Evolutionary conservation across 2,329 filamentous ascomycete genomes (phyloP).

Genomic region (Dryadomyces quercivorus): DNA sequence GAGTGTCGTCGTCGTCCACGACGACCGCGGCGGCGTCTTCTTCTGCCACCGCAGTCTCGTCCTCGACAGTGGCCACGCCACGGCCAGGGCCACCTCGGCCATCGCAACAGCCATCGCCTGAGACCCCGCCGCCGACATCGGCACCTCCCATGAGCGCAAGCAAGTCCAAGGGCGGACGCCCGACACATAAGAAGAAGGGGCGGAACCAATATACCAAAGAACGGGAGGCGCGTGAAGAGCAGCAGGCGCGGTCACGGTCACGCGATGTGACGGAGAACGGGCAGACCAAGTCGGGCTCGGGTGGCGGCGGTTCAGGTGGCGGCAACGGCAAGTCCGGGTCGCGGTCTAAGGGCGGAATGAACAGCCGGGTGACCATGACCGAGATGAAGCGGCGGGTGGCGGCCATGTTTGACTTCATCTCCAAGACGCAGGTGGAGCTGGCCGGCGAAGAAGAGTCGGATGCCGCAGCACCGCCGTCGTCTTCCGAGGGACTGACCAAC

Average conservation of each 20-base stretch:
- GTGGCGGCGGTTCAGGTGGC: constrained; percentile 14
- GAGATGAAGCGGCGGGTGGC: constrained; percentile 80
- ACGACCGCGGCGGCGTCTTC: background rate
- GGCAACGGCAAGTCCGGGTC: constrained; percentile 34
- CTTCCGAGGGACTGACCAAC: background rate
- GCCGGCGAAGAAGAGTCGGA: constrained; percentile 40
- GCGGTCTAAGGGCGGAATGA: constrained; percentile 41
- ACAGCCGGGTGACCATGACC: constrained; percentile 66
- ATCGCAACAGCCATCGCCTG: constrained; percentile 31
- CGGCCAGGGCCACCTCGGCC: constrained; percentile 22
- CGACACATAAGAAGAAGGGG: constrained; percentile 54
- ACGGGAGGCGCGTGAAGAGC: constrained; percentile 45
- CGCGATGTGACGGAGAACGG: constrained; percentile 37
- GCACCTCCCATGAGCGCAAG: constrained; percentile 31
- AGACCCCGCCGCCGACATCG: constrained; percentile 30
- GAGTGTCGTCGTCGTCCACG: background rate
- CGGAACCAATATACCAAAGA: constrained; percentile 78
- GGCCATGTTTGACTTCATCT: constrained; percentile 81
- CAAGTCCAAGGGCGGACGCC: constrained; percentile 49
- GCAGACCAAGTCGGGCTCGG: constrained; percentile 19
- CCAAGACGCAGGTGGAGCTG: constrained; percentile 77
- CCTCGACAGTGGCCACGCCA: constrained; percentile 16
- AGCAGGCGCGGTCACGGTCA: constrained; percentile 41
- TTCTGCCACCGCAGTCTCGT: background rate
- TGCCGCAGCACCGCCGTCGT: background rate